phyloP scores from a whole-genome alignment of 352 stramenopile genomes.

The Thalassiosira sp. region DNA sequence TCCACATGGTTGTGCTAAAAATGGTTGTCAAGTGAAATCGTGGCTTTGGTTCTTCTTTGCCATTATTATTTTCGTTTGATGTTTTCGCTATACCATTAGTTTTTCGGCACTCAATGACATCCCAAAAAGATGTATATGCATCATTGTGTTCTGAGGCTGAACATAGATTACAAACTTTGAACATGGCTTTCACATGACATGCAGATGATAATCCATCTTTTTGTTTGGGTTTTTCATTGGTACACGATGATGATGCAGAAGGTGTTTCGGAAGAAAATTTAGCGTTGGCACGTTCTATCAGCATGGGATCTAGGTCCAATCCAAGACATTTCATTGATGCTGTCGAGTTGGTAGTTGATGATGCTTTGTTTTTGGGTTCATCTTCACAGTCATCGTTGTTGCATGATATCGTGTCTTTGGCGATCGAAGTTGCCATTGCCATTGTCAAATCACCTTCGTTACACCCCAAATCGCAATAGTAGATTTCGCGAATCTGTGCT shows the following conservation, averaged over 20 bases:
- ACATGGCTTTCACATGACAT: slow-evolving; percentile 17
- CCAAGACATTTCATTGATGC: slow-evolving; percentile 39
- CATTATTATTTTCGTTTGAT: background rate
- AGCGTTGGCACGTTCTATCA: slow-evolving; percentile 46
- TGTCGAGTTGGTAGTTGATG: background rate
- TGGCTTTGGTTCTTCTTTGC: slow-evolving; percentile 4
- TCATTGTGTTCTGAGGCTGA: slow-evolving; percentile 34
- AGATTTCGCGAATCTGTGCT: slow-evolving; percentile 6
- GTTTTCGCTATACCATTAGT: background rate
- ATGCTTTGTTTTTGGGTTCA: background rate
- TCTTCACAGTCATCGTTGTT: background rate
- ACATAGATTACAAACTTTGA: slow-evolving; percentile 49
- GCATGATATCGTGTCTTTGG: background rate
- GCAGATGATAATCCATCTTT: background rate
- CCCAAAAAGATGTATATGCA: slow-evolving; percentile 24
- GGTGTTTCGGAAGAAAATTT: slow-evolving; percentile 28
- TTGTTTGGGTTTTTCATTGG: background rate
- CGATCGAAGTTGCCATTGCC: slow-evolving; percentile 28
- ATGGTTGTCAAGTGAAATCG: slow-evolving; percentile 58
- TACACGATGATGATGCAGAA: background rate
- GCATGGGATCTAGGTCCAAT: slow-evolving; percentile 53
- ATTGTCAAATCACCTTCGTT: slow-evolving; percentile 63
- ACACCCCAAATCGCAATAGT: slow-evolving; percentile 64
- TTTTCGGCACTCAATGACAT: background rate
- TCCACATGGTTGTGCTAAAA: slow-evolving; percentile 70